Conservation (phyloP, 495 filamentous ascomycete genomes). For the Penicillium desertorum region DNA sequence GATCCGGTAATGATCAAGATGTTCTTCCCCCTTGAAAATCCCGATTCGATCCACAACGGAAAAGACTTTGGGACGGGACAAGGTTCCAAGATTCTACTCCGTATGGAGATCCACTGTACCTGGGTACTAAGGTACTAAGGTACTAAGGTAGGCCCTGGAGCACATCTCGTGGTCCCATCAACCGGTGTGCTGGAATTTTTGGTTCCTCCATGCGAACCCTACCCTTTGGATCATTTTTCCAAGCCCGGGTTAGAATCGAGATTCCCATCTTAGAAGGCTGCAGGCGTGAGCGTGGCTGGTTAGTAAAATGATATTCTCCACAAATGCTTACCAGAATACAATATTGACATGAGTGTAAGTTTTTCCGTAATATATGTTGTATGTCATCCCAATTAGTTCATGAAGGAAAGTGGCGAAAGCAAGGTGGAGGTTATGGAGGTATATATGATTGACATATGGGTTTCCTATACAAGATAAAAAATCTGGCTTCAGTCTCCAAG, state of each 20-base stretch:
- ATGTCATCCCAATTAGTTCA: neutral
- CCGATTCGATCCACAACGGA: neutral
- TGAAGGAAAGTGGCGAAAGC: neutral
- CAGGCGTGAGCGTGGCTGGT: neutral
- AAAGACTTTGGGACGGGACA: slow-evolving; percentile 1
- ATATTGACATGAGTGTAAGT: neutral
- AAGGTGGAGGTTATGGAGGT: neutral
- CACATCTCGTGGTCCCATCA: slow-evolving; percentile 13
- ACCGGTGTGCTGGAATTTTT: slow-evolving; percentile 12
- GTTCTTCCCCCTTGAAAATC: neutral
- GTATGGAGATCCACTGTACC: neutral
- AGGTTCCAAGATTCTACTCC: neutral
- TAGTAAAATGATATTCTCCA: neutral
- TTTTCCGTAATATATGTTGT: neutral
- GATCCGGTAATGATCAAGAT: slow-evolving; percentile 1
- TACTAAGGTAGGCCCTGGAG: slow-evolving; percentile 2
- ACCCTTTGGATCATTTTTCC: slow-evolving; percentile 6
- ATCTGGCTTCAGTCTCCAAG: neutral
- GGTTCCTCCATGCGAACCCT: neutral
- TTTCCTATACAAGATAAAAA: neutral
- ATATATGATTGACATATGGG: neutral
- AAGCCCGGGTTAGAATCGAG: neutral
- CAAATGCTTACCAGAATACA: neutral
- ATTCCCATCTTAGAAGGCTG: neutral
- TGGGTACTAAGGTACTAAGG: no score